Evolutionary conservation across 129 eudicot species (phyloP).

Genomic region (Arctium lappa): DNA sequence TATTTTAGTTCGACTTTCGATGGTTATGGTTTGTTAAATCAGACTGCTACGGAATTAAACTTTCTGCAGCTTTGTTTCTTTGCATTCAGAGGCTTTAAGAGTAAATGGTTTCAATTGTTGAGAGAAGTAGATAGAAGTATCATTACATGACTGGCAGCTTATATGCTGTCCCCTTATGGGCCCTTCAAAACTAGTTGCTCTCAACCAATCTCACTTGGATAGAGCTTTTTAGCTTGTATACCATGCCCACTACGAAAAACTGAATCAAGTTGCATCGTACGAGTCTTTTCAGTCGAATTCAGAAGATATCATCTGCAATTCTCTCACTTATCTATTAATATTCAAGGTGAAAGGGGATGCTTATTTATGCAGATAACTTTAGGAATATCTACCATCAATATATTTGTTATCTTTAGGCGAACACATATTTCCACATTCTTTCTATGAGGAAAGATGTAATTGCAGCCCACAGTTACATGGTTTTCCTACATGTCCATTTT

Average conservation of each 20-base stretch:
- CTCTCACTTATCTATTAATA: not conserved
- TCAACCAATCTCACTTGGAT: not conserved
- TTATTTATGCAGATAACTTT: not conserved
- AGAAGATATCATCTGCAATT: not conserved
- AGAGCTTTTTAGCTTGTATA: not conserved
- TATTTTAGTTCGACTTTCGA: not conserved
- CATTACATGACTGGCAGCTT: not conserved
- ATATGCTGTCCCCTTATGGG: too few species aligned
- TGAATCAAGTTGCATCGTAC: not conserved
- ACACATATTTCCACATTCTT: not conserved
- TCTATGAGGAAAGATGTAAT: not conserved
- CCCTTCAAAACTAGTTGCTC: not conserved
- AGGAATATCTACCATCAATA: not conserved
- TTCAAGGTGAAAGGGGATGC: not conserved
- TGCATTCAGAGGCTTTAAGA: not conserved
- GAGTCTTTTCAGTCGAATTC: not conserved
- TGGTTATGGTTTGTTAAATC: not conserved
- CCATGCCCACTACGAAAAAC: not conserved
- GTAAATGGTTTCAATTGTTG: not conserved
- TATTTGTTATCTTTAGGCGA: not conserved
- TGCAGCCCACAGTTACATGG: not conserved
- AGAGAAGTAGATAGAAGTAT: not conserved
- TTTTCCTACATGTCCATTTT: not conserved
- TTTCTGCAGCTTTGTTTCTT: not conserved
- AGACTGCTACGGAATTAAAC: not conserved